These are phyloP conservation scores for Peronospora belbahrii DNA, from an alignment of 352 stramenopile genomes.

Conservation along the genomic window DNA sequence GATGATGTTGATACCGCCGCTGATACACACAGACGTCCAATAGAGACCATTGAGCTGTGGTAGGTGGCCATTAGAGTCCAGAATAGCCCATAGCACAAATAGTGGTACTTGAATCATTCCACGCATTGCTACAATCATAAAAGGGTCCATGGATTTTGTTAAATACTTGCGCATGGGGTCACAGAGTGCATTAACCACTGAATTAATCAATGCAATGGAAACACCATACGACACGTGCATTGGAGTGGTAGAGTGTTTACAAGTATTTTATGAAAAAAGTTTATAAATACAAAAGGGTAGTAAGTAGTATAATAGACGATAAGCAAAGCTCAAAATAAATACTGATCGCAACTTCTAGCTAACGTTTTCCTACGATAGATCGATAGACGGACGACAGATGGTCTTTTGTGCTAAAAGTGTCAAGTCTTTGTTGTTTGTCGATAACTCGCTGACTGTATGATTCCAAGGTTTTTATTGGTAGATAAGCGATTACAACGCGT, in stretches of 20 bases:
- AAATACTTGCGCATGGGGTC: constrained; percentile 81
- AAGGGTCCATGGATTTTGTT: constrained; percentile 77
- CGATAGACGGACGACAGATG: too few relatives aligned
- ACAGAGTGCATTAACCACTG: constrained; percentile 67
- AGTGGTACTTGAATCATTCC: constrained; percentile 65
- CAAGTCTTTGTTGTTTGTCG: too few relatives aligned
- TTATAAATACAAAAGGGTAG: too few relatives aligned
- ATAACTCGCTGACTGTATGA: neutral
- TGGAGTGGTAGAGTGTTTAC: too few relatives aligned
- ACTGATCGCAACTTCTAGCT: too few relatives aligned
- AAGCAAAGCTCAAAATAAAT: too few relatives aligned
- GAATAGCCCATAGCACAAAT: constrained; percentile 58
- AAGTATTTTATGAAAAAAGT: too few relatives aligned
- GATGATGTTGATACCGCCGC: constrained; percentile 66
- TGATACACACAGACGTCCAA: constrained; percentile 72
- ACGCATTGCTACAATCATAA: constrained; percentile 61
- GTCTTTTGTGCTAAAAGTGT: too few relatives aligned
- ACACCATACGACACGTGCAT: constrained; percentile 64
- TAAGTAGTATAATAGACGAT: too few relatives aligned
- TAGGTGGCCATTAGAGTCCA: constrained; percentile 41
- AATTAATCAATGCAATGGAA: constrained; percentile 74
- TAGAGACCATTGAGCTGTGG: constrained; percentile 72
- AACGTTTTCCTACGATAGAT: too few relatives aligned
- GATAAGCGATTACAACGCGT: constrained; percentile 1
- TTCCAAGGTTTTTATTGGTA: constrained; percentile 10